These are phyloP conservation scores for Penicillium brasilianum DNA, from an alignment of 2,329 filamentous ascomycete species.

Conservation along the genomic window DNA sequence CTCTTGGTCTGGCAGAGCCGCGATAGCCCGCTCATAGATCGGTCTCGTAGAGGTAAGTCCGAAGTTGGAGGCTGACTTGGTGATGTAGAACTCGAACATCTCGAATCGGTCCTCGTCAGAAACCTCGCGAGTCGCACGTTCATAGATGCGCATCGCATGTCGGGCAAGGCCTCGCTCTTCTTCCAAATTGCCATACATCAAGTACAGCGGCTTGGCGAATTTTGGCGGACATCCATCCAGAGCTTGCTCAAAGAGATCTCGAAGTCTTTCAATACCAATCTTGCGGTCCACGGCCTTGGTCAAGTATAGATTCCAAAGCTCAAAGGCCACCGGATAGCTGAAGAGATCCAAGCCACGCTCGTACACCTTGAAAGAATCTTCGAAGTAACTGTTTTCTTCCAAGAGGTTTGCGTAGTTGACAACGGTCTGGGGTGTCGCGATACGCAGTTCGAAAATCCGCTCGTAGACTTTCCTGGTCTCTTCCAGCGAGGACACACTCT, in stretches of 20 bases:
- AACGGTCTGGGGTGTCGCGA: constrained; percentile 96
- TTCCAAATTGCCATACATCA: constrained; percentile 98
- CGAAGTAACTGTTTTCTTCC: constrained; percentile 92
- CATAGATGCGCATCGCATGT: constrained; percentile 98
- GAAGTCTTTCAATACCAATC: constrained; percentile 89
- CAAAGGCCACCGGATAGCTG: constrained; percentile 96
- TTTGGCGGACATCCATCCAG: constrained; percentile 93
- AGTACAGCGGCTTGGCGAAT: constrained; percentile 92
- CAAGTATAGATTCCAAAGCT: constrained; percentile 97
- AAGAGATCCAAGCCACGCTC: constrained; percentile 97
- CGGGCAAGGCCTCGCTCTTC: constrained; percentile 93
- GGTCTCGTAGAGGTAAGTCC: constrained; percentile 90
- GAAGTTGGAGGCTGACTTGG: constrained; percentile 97
- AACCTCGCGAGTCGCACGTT: constrained; percentile 91
- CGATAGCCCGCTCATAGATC: constrained; percentile 96
- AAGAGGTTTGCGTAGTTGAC: constrained; percentile 97
- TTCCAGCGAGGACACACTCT: constrained; percentile 87
- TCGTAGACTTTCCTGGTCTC: constrained; percentile 96
- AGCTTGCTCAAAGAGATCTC: constrained; percentile 96
- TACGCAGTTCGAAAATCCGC: constrained; percentile 95
- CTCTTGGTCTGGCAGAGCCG: constrained; percentile 88
- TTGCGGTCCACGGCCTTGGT: constrained; percentile 97
- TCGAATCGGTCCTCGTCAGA: constrained; percentile 92
- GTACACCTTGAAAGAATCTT: constrained; percentile 97
- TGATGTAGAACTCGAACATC: constrained; percentile 99